phyloP scores from a whole-genome alignment of 805 yeast species.

The Kazachstania psychrophila region DNA sequence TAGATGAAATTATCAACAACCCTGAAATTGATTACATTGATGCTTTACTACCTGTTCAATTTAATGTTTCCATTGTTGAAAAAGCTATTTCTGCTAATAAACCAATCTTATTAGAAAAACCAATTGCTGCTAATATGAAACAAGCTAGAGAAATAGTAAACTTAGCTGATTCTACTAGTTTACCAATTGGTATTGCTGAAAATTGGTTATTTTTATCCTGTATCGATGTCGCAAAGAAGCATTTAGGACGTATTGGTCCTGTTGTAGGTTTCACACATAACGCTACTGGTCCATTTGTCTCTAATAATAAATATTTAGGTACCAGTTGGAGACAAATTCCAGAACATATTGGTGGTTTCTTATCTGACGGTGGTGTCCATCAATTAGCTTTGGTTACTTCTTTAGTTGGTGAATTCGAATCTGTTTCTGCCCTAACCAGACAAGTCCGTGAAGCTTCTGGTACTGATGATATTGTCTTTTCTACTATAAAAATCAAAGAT shows the following conservation, averaged over 20 bases:
- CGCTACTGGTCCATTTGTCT: slow-evolving; percentile 65
- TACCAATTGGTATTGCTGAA: slow-evolving; percentile 73
- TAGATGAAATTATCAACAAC: slow-evolving; percentile 60
- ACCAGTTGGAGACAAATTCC: slow-evolving; percentile 88
- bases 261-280: slow-evolving; percentile 59
- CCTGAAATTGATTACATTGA: slow-evolving; percentile 68
- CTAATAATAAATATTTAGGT: slow-evolving; percentile 47
- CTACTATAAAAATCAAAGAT: slow-evolving; percentile 55
- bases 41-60: slow-evolving; percentile 82
- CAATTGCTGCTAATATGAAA: slow-evolving; percentile 75
- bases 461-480: slow-evolving; percentile 67
- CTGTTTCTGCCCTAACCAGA: slow-evolving; percentile 65
- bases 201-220: slow-evolving; percentile 73
- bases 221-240: slow-evolving; percentile 44
- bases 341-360: slow-evolving; percentile 84
- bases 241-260: slow-evolving; percentile 64
- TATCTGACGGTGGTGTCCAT: slow-evolving; percentile 95
- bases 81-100: slow-evolving; percentile 65
- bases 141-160: slow-evolving; percentile 77
- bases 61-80: slow-evolving; percentile 57
- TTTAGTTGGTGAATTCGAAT: slow-evolving; percentile 63
- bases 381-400: slow-evolving; percentile 81
- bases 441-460: slow-evolving; percentile 76
- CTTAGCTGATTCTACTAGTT: slow-evolving; percentile 47
- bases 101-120: slow-evolving; percentile 81